A percentile compares a stretch with the other conserved stretches of the same genome.
Conservation (phyloP, 192 early-diverging fungal genomes). For the Umbelopsis ramanniana region DNA sequence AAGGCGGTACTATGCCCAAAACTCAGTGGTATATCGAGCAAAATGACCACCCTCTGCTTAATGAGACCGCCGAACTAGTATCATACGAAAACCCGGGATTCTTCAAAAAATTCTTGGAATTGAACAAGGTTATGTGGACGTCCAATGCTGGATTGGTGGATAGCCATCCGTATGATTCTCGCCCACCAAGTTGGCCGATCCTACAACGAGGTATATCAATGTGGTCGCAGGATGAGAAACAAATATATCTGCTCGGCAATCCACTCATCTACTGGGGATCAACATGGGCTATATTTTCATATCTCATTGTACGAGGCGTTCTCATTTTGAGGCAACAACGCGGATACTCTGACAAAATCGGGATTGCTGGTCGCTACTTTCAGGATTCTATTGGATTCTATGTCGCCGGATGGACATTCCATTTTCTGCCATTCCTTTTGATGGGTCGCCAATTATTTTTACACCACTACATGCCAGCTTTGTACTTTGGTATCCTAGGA, state of each 20-base stretch:
- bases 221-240: slow-evolving; percentile 68
- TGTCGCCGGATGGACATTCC: slow-evolving; percentile 77
- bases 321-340: slow-evolving; percentile 62
- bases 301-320: slow-evolving; percentile 56
- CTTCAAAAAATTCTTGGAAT: slow-evolving; percentile 85
- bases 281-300: slow-evolving; percentile 62
- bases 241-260: slow-evolving; percentile 94
- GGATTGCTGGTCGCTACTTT: slow-evolving; percentile 45
- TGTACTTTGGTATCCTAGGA: slow-evolving; percentile 84
- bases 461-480: slow-evolving; percentile 94
- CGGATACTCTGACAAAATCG: slow-evolving; percentile 49
- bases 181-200: slow-evolving; percentile 86
- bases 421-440: slow-evolving; percentile 89
- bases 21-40: slow-evolving; percentile 84
- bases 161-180: slow-evolving; percentile 92
- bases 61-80: slow-evolving; percentile 58
- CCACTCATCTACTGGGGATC: slow-evolving; percentile 84
- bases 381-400: slow-evolving; percentile 67
- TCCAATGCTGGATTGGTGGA: slow-evolving; percentile 88
- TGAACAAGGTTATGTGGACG: slow-evolving; percentile 87
- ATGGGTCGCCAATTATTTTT: slow-evolving; percentile 91
- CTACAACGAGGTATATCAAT: slow-evolving; percentile 88
- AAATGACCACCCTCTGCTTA: slow-evolving; percentile 54
- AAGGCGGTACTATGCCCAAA: slow-evolving; percentile 66
- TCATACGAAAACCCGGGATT: slow-evolving; percentile 73